Percentiles rank a stretch among this genome's conserved stretches.
Evolutionary conservation across 257 asterid species (phyloP).

Genomic region (Forsythia suspensa): DNA sequence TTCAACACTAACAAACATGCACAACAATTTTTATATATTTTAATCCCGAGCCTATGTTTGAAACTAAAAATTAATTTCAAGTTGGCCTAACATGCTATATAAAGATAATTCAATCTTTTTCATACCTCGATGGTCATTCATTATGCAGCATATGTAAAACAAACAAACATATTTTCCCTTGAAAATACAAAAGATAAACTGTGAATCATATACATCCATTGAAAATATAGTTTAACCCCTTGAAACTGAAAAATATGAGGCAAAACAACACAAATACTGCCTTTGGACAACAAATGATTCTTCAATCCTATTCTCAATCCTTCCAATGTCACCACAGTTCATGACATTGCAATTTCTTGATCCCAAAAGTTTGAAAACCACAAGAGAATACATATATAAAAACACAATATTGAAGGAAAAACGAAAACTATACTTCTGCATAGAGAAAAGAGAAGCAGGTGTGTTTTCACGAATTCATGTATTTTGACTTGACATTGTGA

Average conservation of each 20-base stretch:
- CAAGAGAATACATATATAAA: constrained; percentile 34
- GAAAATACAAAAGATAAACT: background rate
- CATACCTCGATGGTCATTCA: background rate
- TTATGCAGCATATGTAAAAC: background rate
- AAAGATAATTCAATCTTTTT: background rate
- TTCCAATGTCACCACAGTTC: constrained; percentile 37
- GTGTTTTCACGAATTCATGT: constrained; percentile 29
- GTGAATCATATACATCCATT: constrained; percentile 1
- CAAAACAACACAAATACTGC: constrained; percentile 35
- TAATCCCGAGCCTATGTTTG: too few species aligned
- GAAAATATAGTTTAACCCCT: background rate
- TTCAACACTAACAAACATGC: too few species aligned
- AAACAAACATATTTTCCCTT: constrained; percentile 1
- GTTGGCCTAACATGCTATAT: background rate
- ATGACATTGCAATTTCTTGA: constrained; percentile 30
- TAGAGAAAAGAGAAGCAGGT: constrained; percentile 18
- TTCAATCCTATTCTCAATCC: constrained; percentile 31
- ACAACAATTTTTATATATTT: too few species aligned
- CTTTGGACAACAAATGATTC: constrained; percentile 26
- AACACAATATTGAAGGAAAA: constrained; percentile 23
- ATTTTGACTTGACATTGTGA: constrained; percentile 16
- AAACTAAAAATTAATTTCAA: background rate
- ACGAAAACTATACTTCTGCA: constrained; percentile 20
- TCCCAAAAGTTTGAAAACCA: constrained; percentile 19
- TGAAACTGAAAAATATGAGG: constrained; percentile 24